Evolutionary conservation across 2,329 filamentous ascomycete genomes (phyloP), one percentile per base, ranked within the genome.

Genomic region (Beauveria asiatica): DNA sequence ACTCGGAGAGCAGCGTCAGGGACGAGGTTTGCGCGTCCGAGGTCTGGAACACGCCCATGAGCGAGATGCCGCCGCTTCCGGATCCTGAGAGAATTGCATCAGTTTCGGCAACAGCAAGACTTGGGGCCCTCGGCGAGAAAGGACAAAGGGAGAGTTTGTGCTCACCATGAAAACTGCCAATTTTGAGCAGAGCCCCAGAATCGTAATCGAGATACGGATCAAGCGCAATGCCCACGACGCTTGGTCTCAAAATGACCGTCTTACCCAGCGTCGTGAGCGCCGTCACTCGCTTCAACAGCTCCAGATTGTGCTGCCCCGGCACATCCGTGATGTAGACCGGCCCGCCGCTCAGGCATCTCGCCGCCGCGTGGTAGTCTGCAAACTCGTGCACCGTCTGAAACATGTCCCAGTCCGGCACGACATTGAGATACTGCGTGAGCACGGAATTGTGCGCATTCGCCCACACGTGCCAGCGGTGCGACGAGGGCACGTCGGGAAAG

Each of bases 391-490:
- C 75, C 1, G 84, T 86, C 66, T 87, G 84, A 68, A 87, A 87
- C 84, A 87, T 87, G 65, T 87, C 84, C 83, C 84, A 87, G 72
- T 97, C 92, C 0, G 94, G 93, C 1, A 97, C 75, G 1, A 91
- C 83, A 66, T 97, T 96, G 37, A 97, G 78, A 68, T 94, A 87
- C 64, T 90, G 86, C 2, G 88, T 92, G 16, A 97, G 78, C 0
- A 97, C 78, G 37, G 84, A 81, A 70, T 96, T 97, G 73, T 97
- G 89, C 0, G 93, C 93, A 69, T 97, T 99, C 64, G 88, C 85
- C 79, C 95, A 99, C 41, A 97, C 82, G 72, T 99, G 94, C 93
- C 94, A 99, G 0, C 92, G 84, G 63, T 99, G 94, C 7, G 88
- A 91, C 0, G 84, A 82, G 0, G 87, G 83, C 4, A 92, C 82